A percentile compares a stretch with the other conserved stretches of the same genome.
phyloP scores from a whole-genome alignment of 176 grass and related monocot species.

The Areca catechu region DNA sequence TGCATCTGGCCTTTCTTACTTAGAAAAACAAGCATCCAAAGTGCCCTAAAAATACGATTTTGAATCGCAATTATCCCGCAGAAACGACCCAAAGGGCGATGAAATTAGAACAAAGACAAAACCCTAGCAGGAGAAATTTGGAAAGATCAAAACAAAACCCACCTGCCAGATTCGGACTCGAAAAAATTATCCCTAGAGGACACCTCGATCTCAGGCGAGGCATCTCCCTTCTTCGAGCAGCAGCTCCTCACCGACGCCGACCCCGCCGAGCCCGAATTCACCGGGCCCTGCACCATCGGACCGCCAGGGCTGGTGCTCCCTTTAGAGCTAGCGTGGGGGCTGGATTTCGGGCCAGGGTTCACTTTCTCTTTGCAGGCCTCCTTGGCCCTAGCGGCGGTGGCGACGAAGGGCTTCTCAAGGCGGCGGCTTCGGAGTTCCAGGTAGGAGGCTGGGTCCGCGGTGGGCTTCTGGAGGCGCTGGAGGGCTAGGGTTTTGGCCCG shows the following conservation, averaged over 20 bases:
- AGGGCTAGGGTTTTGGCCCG: constrained; percentile 13
- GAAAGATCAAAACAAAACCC: neutral
- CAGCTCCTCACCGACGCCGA: neutral
- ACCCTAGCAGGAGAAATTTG: neutral
- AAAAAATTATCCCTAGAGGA: neutral
- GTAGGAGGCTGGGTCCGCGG: constrained; percentile 6
- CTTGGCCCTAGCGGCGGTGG: neutral
- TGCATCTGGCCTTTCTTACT: no score
- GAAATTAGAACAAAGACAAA: no score
- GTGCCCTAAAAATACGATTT: no score
- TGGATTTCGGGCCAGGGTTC: neutral
- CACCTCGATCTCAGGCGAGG: neutral
- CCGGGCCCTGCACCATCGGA: neutral
- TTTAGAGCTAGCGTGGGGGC: neutral
- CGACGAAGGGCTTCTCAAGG: constrained; percentile 12
- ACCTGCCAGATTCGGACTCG: neutral
- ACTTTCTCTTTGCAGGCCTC: neutral
- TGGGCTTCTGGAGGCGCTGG: no score
- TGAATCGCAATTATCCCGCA: no score
- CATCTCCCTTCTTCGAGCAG: neutral
- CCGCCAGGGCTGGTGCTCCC: neutral
- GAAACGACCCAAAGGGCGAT: no score
- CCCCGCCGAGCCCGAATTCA: constrained; percentile 2
- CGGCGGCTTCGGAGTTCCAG: constrained; percentile 25
- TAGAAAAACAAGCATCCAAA: no score